Base-by-base conservation (phyloP, 768 basidiomycete genomes). In the Strobilomyces dryophilus region DNA sequence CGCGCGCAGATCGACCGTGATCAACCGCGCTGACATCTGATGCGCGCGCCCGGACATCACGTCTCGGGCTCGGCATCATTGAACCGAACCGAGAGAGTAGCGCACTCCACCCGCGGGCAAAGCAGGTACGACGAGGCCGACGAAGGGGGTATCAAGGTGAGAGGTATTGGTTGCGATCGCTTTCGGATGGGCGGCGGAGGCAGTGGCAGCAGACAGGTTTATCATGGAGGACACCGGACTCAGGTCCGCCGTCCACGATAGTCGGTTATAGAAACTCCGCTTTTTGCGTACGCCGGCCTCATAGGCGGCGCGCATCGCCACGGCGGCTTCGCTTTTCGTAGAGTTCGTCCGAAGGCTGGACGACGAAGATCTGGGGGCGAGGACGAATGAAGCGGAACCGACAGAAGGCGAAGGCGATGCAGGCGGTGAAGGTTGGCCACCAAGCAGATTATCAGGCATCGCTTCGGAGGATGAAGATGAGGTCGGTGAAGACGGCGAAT, bases 261-360 rank as follows among this genome's bases (percentile, higher is more conserved):
- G 49, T 34, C 69, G 63, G 34, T 43, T 62, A 27, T 61, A 58
- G 42, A 69, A 69, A 47, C 70, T 72, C 42, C 58, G 63, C 52
- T 70, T 70, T 45, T 70, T 72, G 58, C 69, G 69, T 11, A 66
- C 57, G 31, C 69, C 62, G 0, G 60, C 69, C 29, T 61, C 45
- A 55, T 70, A 70, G 3, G 69, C 69, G 2, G 70, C 70, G 1
- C 69, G 67, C 62, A 70, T 66, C 34, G 57, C 59, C 0, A 18
- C 58, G 0, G 69, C 52, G 4, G 69, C 66, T 21, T 60, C 58
- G 18, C 50, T 66, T 3, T 57, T 62, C 21, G 54, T 54, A 11
- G 46, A 37, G 17, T 9, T 57, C 3, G 66, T 51, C 36, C 63
- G 55, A 2, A 69, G 63, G 50, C 67, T 68, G 10, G 70, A 71